phyloP scores from a whole-genome alignment of 352 stramenopile species.

The Thraustochytrium sp. region DNA sequence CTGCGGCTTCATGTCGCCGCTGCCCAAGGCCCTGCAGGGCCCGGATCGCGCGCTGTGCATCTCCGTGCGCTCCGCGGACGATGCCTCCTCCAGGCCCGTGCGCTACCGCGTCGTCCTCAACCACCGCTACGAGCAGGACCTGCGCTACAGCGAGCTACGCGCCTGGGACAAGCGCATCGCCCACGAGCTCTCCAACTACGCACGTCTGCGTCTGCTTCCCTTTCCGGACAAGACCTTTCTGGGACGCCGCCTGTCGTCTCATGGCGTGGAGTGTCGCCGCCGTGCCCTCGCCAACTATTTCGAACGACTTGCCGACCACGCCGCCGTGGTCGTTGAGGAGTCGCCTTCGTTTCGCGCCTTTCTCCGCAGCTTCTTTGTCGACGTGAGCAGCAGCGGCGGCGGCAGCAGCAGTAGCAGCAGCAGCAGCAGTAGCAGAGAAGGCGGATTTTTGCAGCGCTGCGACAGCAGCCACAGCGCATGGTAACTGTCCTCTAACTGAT shows the following conservation, averaged over 20 bases:
- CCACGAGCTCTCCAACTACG: neutral
- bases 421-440: neutral
- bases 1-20: neutral
- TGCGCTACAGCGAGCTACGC: slow-evolving; percentile 25
- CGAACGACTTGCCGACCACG: neutral
- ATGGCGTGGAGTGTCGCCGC: neutral
- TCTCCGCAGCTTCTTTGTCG: neutral
- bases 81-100: neutral
- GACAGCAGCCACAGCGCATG: no score
- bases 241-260: neutral
- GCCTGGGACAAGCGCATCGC: neutral
- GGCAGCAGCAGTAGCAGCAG: neutral
- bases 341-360: neutral
- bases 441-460: no score
- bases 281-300: slow-evolving; percentile 11
- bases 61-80: neutral
- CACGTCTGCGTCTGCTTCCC: neutral
- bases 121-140: neutral
- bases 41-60: neutral
- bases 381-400: neutral
- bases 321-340: slow-evolving; percentile 16
- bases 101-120: slow-evolving; percentile 2
- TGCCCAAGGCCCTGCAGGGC: neutral
- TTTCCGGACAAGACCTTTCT: slow-evolving; percentile 29
- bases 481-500: no score